Base-by-base conservation (phyloP, 441 rosid genomes). In the Brassica hybrid region DNA sequence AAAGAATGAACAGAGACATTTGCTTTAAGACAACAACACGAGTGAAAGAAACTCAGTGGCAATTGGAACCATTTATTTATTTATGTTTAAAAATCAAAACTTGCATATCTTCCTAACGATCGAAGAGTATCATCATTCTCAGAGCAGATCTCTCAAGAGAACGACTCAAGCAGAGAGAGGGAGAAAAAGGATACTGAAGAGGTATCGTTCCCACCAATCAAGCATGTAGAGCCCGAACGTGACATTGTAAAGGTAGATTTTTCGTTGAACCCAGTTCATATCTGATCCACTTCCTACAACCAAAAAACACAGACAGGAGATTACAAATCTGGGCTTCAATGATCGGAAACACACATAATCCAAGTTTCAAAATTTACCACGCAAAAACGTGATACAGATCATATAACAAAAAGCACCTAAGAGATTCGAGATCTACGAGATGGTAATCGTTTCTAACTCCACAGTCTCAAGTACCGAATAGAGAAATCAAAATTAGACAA, bases 171-270 rank as follows among this genome's bases (percentile, higher is more conserved):
- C 10, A 65, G 63, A 66, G 3, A 7, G n/a, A n/a, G n/a, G n/a
- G 2, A 60, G 16, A 67, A 48, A 67, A 61, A 88, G 97, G 98
- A 96, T 94, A 94, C 99, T 96, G 91, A 94, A 96, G 73, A 96
- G 92, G 77, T 80, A 94, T 48, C 97, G 97, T 85, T 96, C 98
- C 99, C 98, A 94, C 98, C 97, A 94, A 77, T 96, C 99, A 89
- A 96, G 84, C 99, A 96, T 96, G 84, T 80, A 94, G 75, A 96
- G 97, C 70, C 98, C 99, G 50, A 96, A 96, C 19, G 98, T 94
- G 76, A 94, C 98, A 87, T 96, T 92, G 81, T 96, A 96, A 80
- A 89, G 97, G 80, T 91, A 85, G 84, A 94, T 90, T 88, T 94
- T 92, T 8, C 97, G 91, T 79, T 89, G 93, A 74, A 86, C 81